phyloP scores from a whole-genome alignment of 1,284 basidiomycete genomes.

The Cutaneotrichosporon cutaneum region DNA sequence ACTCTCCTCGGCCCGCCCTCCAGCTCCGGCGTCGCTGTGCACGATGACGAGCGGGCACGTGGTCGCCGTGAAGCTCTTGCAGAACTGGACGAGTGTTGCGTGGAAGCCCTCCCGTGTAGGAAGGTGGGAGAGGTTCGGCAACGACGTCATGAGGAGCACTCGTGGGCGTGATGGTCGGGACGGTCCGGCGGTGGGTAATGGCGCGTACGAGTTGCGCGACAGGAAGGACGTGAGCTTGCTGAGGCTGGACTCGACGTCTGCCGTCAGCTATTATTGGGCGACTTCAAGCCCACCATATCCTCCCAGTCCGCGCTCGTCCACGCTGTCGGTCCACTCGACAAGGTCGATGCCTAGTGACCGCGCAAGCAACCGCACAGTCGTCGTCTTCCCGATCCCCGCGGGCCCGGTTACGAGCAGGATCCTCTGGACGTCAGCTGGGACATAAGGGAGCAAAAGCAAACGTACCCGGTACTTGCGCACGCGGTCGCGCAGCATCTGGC shows the following conservation, averaged over 20 bases:
- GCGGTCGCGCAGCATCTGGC: conserved; percentile 57
- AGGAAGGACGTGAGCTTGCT: conserved; percentile 78
- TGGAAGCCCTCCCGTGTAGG: conserved; percentile 76
- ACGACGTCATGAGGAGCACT: conserved; percentile 82
- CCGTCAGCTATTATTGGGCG: background rate
- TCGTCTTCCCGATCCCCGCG: conserved; percentile 86
- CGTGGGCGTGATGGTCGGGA: conserved; percentile 32
- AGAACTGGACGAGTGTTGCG: conserved; percentile 63
- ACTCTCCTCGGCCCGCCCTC: conserved; percentile 62
- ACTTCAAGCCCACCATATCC: conserved; percentile 25
- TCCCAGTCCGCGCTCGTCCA: conserved; percentile 48
- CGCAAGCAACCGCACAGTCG: conserved; percentile 73
- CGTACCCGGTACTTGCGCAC: conserved; percentile 72
- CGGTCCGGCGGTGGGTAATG: conserved; percentile 60
- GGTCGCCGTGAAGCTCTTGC: conserved; percentile 50
- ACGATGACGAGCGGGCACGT: conserved; percentile 75
- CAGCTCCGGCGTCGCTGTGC: conserved; percentile 74
- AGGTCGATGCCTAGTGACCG: conserved; percentile 75
- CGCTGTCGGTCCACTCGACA: conserved; percentile 71
- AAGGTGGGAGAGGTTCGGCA: conserved; percentile 82
- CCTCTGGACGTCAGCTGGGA: conserved; percentile 57
- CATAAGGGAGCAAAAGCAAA: conserved; percentile 2
- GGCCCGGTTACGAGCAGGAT: conserved; percentile 84
- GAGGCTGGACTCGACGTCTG: conserved; percentile 63
- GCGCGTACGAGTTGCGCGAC: conserved; percentile 64